phyloP scores from a whole-genome alignment of 2,329 filamentous ascomycete species.

The Hymenoscyphus repandus region DNA sequence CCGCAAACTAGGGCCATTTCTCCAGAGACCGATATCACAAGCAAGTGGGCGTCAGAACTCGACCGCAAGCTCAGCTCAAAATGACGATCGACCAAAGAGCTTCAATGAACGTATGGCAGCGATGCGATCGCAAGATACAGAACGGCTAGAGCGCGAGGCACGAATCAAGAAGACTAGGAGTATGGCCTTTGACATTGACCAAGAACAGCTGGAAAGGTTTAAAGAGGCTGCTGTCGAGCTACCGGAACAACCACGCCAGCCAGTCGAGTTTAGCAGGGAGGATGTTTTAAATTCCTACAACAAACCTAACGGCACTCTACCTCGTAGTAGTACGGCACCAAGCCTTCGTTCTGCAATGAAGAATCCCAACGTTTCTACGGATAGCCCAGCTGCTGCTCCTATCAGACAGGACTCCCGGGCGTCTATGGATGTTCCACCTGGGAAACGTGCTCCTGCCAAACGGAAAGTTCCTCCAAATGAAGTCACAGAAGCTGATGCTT shows the following conservation, averaged over 20 bases:
- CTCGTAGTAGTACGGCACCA: conserved; percentile 37
- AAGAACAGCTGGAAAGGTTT: conserved; percentile 54
- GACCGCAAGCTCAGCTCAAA: conserved; percentile 15
- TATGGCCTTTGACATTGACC: conserved; percentile 51
- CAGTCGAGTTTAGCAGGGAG: conserved; percentile 56
- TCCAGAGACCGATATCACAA: conserved; percentile 38
- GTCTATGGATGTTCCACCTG: conserved; percentile 7
- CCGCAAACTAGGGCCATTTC: conserved; percentile 35
- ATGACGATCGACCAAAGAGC: conserved; percentile 41
- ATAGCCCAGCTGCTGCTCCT: conserved; percentile 6
- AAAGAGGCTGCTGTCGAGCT: conserved; percentile 53
- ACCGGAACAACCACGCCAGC: conserved; percentile 41
- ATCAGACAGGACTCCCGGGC: conserved; percentile 19
- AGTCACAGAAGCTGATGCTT: conserved; percentile 43
- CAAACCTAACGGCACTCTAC: conserved; percentile 30
- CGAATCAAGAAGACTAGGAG: conserved; percentile 49
- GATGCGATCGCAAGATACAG: conserved; percentile 52
- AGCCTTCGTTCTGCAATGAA: conserved; percentile 20
- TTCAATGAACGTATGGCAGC: conserved; percentile 86
- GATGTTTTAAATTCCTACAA: conserved; percentile 44
- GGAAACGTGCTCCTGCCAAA: conserved; percentile 8
- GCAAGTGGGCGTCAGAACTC: conserved; percentile 15
- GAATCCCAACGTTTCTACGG: conserved; percentile 9
- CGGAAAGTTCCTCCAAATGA: conserved; percentile 30
- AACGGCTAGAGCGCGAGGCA: conserved; percentile 45